Evolutionary conservation across 495 filamentous ascomycete genomes (phyloP).

Genomic region (Cairneyella variabilis): DNA sequence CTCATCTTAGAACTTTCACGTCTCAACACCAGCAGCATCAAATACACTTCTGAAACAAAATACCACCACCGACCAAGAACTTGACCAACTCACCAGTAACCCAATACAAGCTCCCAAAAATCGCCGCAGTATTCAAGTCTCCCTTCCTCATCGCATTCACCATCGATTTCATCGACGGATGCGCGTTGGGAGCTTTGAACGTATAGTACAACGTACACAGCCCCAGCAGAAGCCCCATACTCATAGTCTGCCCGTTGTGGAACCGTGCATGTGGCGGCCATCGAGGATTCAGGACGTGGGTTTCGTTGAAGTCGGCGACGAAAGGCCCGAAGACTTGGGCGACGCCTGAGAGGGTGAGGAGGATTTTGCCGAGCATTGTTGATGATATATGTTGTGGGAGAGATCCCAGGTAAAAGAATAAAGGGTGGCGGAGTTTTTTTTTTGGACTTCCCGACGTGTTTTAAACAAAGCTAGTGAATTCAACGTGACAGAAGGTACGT

Average conservation of each 20-base stretch:
- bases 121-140: conserved; percentile 33
- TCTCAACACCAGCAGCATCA: too few relatives aligned
- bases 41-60: too few relatives aligned
- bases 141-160: conserved; percentile 28
- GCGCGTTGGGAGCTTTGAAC: too few relatives aligned
- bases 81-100: too few relatives aligned
- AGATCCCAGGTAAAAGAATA: too few relatives aligned
- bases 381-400: conserved; percentile 1
- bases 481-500: too few relatives aligned
- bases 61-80: too few relatives aligned
- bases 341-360: conserved; percentile 42
- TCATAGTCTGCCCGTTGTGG: conserved; percentile 54
- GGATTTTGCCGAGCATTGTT: conserved; percentile 38
- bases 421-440: too few relatives aligned
- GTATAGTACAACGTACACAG: conserved; percentile 46
- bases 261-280: conserved; percentile 57
- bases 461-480: too few relatives aligned
- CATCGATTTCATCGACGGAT: too few relatives aligned
- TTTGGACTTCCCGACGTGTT: too few relatives aligned
- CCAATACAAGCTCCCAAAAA: conserved; percentile 49
- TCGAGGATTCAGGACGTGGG: conserved; percentile 50
- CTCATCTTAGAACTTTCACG: too few relatives aligned
- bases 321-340: conserved; percentile 37
- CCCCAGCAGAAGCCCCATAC: conserved; percentile 40
- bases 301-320: conserved; percentile 45